Percentiles rank a stretch among this genome's conserved stretches.
Conservation (phyloP, 768 basidiomycete species). For the Polyporus arcularius region DNA sequence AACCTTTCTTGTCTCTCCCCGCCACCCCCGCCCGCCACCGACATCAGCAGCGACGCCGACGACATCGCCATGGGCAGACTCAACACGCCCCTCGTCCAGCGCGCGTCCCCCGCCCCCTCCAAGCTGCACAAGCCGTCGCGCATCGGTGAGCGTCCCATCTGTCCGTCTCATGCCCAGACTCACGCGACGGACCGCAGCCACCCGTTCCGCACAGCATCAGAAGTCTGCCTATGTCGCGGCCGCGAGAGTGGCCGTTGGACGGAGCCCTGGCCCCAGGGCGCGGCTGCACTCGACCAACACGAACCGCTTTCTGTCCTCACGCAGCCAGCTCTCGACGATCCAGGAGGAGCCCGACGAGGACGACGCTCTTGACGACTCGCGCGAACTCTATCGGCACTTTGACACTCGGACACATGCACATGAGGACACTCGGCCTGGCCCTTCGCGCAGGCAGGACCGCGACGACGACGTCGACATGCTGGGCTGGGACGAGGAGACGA, state of each 20-base stretch:
- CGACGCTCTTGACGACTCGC: constrained; percentile 8
- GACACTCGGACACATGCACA: not conserved
- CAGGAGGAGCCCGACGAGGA: constrained; percentile 21
- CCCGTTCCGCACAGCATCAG: constrained; percentile 9
- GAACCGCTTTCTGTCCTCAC: constrained; percentile 16
- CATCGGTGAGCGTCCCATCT: constrained; percentile 3
- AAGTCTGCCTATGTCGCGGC: constrained; percentile 17
- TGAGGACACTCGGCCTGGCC: not conserved
- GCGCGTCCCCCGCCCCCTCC: constrained; percentile 13
- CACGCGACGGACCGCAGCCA: constrained; percentile 13
- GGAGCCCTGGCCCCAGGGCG: constrained; percentile 15
- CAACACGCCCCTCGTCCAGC: constrained; percentile 18
- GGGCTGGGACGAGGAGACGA: constrained; percentile 35
- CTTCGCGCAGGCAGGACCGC: not conserved
- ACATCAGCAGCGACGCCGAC: not conserved
- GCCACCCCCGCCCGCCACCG: not conserved
- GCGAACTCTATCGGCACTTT: not conserved
- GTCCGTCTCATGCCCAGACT: constrained; percentile 2
- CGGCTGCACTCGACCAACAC: constrained; percentile 18
- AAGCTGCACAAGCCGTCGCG: constrained; percentile 12
- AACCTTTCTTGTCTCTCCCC: not conserved
- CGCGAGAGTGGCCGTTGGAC: not conserved
- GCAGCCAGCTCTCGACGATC: constrained; percentile 18
- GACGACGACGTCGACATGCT: constrained; percentile 24
- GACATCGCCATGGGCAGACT: constrained; percentile 18